These are phyloP conservation scores for Colletotrichum agaves DNA, from an alignment of 2,329 filamentous ascomycete genomes.

Conservation along the genomic window DNA sequence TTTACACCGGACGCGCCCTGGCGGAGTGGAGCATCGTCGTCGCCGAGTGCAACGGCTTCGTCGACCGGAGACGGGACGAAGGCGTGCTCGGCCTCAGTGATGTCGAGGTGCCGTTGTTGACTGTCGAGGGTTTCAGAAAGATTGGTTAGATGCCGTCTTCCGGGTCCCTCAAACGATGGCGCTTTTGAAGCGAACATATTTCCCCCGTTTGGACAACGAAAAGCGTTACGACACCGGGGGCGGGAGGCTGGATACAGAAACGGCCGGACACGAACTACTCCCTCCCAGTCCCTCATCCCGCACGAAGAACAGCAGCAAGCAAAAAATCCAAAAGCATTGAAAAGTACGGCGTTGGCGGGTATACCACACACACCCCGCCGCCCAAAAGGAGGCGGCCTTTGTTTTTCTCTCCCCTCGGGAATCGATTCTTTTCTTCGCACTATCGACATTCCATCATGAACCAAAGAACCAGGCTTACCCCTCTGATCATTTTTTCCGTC, in stretches of 20 bases:
- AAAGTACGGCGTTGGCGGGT: not conserved
- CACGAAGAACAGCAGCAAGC: slow-evolving; percentile 13
- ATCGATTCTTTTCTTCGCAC: not conserved
- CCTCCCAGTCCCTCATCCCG: not conserved
- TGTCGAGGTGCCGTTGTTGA: slow-evolving; percentile 67
- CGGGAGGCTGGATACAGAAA: slow-evolving; percentile 12
- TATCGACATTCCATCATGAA: not conserved
- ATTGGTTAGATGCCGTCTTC: slow-evolving; percentile 24
- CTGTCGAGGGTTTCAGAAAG: slow-evolving; percentile 54
- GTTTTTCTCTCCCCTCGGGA: not conserved
- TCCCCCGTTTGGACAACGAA: not conserved
- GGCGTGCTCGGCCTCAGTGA: slow-evolving; percentile 73
- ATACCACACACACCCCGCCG: not conserved
- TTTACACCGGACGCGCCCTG: slow-evolving; percentile 77
- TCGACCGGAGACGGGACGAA: slow-evolving; percentile 79
- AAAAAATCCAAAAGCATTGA: not conserved
- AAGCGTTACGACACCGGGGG: slow-evolving; percentile 5
- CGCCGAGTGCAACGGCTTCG: slow-evolving; percentile 83
- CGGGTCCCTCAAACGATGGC: not conserved
- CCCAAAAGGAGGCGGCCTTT: not conserved
- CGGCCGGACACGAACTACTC: slow-evolving; percentile 7
- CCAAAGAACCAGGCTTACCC: not conserved
- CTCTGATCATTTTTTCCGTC: not conserved
- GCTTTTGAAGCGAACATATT: not conserved
- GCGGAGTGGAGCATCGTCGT: slow-evolving; percentile 83